Evolutionary conservation across 1,139 yeast species (phyloP), one percentile per base, ranked within the genome.

Genomic region (Hyphopichia fennica): DNA sequence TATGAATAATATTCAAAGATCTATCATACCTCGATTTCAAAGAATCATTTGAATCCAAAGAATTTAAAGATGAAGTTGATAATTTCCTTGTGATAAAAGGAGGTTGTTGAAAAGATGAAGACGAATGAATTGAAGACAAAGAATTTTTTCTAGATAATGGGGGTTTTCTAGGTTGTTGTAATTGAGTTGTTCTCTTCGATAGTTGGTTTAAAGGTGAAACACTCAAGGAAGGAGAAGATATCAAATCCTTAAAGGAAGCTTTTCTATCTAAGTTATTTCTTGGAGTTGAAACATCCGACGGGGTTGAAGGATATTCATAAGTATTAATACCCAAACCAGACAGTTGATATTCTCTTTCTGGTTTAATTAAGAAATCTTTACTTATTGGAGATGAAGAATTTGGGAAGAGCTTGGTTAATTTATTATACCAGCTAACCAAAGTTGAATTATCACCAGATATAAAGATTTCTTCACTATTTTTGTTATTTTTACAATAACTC

Each of bases 291-390:
- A 6, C 5, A 20, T 9, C 8, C 9, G 31, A 18, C 4, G 35
- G 36, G 18, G 32, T 17, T 7, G 35, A 25, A 18, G 41, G 30
- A 34, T 34, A 33, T n/a, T 33, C 41, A 27, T 16, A 38, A 20
- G 41, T 38, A 47, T 65, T 62, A 32, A 69, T 69, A 11, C 75
- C 74, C 39, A 68, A 56, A 1, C 75, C 74, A 22, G 62, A 48
- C 65, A 65, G 61, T 34, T 49, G 49, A 8, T 48, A 49, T 15
- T 57, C 54, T 29, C 50, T 50, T 27, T 47, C 42, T 16, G 62
- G 47, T 31, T 57, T 53, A 19, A 65, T 49, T 35, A 63, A 49
- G 39, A 64, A 64, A 3, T 43, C 43, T 8, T 58, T 53, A 37
- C 51, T 51, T 3, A 54, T 35, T 7, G 66, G 67, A 18, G 66